Evolutionary conservation across 352 stramenopile genomes (phyloP).

Genomic region (Phytopythium kandeliae): DNA sequence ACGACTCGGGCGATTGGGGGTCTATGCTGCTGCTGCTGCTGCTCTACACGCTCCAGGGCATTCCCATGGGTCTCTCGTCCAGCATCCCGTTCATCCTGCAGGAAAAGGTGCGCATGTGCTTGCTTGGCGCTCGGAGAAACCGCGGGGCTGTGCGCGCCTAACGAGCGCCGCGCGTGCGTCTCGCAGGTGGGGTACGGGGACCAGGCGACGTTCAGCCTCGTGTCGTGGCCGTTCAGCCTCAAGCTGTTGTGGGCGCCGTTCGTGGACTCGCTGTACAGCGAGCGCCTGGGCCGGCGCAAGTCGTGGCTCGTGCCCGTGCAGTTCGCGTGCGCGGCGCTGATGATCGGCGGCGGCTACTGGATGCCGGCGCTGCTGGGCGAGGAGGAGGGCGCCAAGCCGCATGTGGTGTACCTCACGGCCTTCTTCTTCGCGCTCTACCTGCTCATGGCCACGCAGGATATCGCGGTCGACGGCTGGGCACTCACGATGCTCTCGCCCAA

Average conservation of each 20-base stretch:
- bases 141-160: no score
- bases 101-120: conserved; percentile 76
- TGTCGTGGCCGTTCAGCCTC: conserved; percentile 97
- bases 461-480: conserved; percentile 99
- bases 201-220: conserved; percentile 97
- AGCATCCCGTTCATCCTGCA: conserved; percentile 98
- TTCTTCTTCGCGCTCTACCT: conserved; percentile 99
- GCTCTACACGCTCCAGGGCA: conserved; percentile 98
- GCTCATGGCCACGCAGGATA: conserved; percentile 99
- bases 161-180: no score
- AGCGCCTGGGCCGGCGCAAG: conserved; percentile 91
- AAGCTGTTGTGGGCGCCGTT: conserved; percentile 99
- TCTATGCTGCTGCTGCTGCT: conserved; percentile 93
- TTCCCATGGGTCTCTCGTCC: conserved; percentile 97
- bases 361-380: conserved; percentile 87
- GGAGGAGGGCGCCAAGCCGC: conserved; percentile 62
- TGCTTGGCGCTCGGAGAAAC: no score
- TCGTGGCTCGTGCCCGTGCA: conserved; percentile 98
- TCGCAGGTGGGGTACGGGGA: conserved; percentile 92
- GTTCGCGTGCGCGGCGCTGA: conserved; percentile 92
- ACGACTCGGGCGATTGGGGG: conserved; percentile 51
- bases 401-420: conserved; percentile 91
- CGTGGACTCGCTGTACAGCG: conserved; percentile 93
- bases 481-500: conserved; percentile 98
- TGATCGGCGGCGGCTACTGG: conserved; percentile 88